Conservation (phyloP, 768 basidiomycete genomes). For the Krasilnikovozyma curviuscula region DNA sequence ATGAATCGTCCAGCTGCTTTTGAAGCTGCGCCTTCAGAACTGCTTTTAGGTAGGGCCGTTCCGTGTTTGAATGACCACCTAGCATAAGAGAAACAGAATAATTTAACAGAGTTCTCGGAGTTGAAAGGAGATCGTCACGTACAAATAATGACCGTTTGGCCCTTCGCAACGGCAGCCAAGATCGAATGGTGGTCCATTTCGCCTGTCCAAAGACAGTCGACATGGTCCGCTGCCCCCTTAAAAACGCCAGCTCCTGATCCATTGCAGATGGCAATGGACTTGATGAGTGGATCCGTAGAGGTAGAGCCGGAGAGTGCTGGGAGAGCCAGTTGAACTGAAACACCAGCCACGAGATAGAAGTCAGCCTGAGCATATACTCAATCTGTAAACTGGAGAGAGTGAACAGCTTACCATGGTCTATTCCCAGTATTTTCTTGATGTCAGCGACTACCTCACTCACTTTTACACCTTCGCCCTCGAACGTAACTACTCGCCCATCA, state of each 20-base stretch:
- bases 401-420: conserved; percentile 38
- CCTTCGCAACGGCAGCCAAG: conserved; percentile 54
- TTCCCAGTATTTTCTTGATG: conserved; percentile 48
- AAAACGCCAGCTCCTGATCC: conserved; percentile 44
- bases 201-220: neutral
- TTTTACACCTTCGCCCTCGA: conserved; percentile 35
- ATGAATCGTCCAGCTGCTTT: conserved; percentile 30
- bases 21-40: conserved; percentile 47
- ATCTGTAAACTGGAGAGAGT: neutral
- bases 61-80: conserved; percentile 89
- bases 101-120: neutral
- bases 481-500: conserved; percentile 47
- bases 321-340: conserved; percentile 15
- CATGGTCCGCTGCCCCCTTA: neutral
- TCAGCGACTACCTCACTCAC: conserved; percentile 44
- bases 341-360: neutral
- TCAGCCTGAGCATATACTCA: neutral
- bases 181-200: conserved; percentile 78
- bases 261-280: conserved; percentile 69
- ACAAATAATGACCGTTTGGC: conserved; percentile 69
- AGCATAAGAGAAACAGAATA: conserved; percentile 2
- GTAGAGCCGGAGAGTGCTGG: conserved; percentile 20
- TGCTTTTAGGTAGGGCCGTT: conserved; percentile 66
- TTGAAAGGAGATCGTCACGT: conserved; percentile 25
- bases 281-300: conserved; percentile 23